phyloP scores from a whole-genome alignment of 169 alveolate species.

The Cryptosporidium sp. region DNA sequence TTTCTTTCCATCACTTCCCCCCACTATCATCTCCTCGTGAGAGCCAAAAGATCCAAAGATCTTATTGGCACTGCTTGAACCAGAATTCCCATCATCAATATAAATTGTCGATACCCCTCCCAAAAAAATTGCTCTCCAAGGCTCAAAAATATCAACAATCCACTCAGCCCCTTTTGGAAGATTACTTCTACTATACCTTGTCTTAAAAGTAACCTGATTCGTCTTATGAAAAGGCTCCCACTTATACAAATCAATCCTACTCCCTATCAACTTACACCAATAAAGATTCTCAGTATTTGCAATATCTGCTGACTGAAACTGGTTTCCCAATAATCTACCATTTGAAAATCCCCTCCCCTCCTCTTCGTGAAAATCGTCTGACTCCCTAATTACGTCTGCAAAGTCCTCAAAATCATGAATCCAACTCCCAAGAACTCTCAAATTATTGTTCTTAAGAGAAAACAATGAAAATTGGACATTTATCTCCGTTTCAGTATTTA shows the following conservation, averaged over 20 bases:
- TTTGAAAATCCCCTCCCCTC: not conserved
- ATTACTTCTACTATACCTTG: conserved; percentile 10
- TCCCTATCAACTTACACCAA: conserved; percentile 78
- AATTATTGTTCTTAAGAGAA: conserved; percentile 75
- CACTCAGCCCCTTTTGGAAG: conserved; percentile 59
- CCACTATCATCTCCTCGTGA: not conserved
- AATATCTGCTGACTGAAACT: conserved; percentile 77
- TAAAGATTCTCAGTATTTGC: conserved; percentile 74
- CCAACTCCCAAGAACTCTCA: conserved; percentile 78
- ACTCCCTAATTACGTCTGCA: conserved; percentile 30
- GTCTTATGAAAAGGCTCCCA: conserved; percentile 73
- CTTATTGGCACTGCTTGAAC: not conserved
- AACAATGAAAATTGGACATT: conserved; percentile 76
- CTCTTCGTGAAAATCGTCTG: not conserved
- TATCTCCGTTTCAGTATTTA: conserved; percentile 77
- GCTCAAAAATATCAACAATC: conserved; percentile 65
- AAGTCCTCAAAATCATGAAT: conserved; percentile 76
- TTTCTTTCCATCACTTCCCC: not conserved
- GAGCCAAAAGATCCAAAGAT: not conserved
- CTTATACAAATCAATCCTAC: conserved; percentile 77
- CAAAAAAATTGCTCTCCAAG: conserved; percentile 64
- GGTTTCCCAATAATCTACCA: not conserved
- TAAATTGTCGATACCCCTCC: conserved; percentile 43
- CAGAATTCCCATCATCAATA: conserved; percentile 25
- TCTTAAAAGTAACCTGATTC: conserved; percentile 25